phyloP scores from a whole-genome alignment of 2,329 filamentous ascomycete species.

The Achaetomium macrosporum region DNA sequence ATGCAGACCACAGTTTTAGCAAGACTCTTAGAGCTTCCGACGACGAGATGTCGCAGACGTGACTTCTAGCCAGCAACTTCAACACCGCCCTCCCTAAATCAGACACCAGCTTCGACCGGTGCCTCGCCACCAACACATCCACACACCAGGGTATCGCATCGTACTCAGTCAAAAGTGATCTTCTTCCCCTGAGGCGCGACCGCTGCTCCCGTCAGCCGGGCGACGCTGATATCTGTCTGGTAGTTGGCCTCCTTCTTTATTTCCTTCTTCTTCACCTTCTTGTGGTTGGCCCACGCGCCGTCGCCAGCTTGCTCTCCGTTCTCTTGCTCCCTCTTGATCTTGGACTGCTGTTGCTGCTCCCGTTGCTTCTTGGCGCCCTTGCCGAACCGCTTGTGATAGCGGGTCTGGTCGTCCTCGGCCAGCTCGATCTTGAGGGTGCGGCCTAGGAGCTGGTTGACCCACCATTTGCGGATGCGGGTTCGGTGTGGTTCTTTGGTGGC shows the following conservation, averaged over 20 bases:
- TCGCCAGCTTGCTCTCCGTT: slow-evolving; percentile 29
- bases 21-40: too few relatives aligned
- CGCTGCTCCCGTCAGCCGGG: slow-evolving; percentile 71
- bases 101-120: too few relatives aligned
- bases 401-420: slow-evolving; percentile 79
- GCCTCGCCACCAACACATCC: too few relatives aligned
- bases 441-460: slow-evolving; percentile 78
- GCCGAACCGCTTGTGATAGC: slow-evolving; percentile 92
- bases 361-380: slow-evolving; percentile 51
- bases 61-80: too few relatives aligned
- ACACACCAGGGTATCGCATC: too few relatives aligned
- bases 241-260: slow-evolving; percentile 33
- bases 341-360: slow-evolving; percentile 1
- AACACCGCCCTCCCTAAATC: too few relatives aligned
- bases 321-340: neutral
- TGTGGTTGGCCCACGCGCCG: neutral
- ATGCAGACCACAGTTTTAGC: too few relatives aligned
- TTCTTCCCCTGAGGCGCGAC: slow-evolving; percentile 76
- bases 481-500: slow-evolving; percentile 36
- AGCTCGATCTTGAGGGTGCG: slow-evolving; percentile 82
- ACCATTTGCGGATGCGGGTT: slow-evolving; percentile 64
- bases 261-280: slow-evolving; percentile 16
- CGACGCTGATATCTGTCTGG: slow-evolving; percentile 43
- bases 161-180: slow-evolving; percentile 64
- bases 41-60: too few relatives aligned